Evolutionary conservation across 495 filamentous ascomycete species (phyloP).

Genomic region (Aspergillus baeticus): DNA sequence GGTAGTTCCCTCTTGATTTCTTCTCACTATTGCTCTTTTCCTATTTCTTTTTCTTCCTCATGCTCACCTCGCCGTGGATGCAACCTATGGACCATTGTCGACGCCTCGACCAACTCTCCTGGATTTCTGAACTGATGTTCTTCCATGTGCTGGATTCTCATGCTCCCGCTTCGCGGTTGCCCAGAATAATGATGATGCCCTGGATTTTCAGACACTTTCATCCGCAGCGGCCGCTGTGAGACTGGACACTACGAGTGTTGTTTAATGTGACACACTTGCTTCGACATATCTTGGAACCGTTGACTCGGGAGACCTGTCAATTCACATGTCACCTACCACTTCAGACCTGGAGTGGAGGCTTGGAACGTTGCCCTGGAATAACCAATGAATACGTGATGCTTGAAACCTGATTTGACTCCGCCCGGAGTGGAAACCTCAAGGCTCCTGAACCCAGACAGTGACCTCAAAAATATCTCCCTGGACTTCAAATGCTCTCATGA

Average conservation of each 20-base stretch:
- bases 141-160: conserved; percentile 19
- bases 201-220: conserved; percentile 22
- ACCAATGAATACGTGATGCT: neutral
- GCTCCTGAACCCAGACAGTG: conserved; percentile 7
- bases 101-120: neutral
- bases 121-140: conserved; percentile 9
- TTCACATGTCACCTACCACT: conserved; percentile 21
- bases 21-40: conserved; percentile 20
- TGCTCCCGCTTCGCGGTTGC: conserved; percentile 23
- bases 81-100: conserved; percentile 17
- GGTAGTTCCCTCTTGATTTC: conserved; percentile 47
- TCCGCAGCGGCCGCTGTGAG: conserved; percentile 36
- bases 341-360: conserved; percentile 31
- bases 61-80: conserved; percentile 23
- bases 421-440: conserved; percentile 8
- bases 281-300: conserved; percentile 11
- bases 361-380: conserved; percentile 24
- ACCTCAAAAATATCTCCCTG: conserved; percentile 2
- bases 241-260: conserved; percentile 44
- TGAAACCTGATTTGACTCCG: conserved; percentile 1
- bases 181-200: conserved; percentile 25
- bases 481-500: conserved; percentile 3
- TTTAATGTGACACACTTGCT: conserved; percentile 47
- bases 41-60: conserved; percentile 14
- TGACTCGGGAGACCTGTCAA: conserved; percentile 3